Conservation (phyloP, 148 eudicot genomes). For the Talinum fruticosum region DNA sequence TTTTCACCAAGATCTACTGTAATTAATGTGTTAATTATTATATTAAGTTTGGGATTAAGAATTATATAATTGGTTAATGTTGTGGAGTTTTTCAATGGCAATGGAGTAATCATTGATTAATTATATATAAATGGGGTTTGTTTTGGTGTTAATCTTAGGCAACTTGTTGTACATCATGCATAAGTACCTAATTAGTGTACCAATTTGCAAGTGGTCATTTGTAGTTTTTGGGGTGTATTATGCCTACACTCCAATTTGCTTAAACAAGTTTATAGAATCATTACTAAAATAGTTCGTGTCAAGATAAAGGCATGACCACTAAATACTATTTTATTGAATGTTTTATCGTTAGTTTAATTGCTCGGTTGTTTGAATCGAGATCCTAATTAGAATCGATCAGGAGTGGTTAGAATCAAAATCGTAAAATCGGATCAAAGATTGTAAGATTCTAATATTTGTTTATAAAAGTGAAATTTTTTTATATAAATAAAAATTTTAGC, state of each 20-base stretch:
- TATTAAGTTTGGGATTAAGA: neutral
- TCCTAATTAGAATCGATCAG: too few relatives aligned
- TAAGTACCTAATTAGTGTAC: neutral
- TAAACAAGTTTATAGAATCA: neutral
- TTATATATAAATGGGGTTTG: neutral
- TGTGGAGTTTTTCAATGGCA: neutral
- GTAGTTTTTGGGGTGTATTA: neutral
- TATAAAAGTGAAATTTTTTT: too few relatives aligned
- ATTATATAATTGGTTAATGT: conserved; percentile 12
- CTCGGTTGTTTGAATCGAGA: too few relatives aligned
- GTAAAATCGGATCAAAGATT: too few relatives aligned
- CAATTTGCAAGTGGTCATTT: neutral
- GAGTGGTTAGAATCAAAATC: too few relatives aligned
- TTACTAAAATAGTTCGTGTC: too few relatives aligned
- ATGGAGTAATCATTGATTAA: neutral
- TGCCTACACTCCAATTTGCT: neutral
- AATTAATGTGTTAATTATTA: neutral
- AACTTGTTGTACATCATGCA: conserved; percentile 5
- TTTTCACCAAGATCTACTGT: neutral
- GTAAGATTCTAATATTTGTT: too few relatives aligned
- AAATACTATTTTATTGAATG: too few relatives aligned
- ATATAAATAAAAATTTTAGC: too few relatives aligned
- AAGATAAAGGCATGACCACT: too few relatives aligned
- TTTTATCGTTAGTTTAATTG: too few relatives aligned
- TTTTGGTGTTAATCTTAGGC: neutral